Conservation (phyloP, 2,329 filamentous ascomycete species). For the Pseudogymnoascus sp. region DNA sequence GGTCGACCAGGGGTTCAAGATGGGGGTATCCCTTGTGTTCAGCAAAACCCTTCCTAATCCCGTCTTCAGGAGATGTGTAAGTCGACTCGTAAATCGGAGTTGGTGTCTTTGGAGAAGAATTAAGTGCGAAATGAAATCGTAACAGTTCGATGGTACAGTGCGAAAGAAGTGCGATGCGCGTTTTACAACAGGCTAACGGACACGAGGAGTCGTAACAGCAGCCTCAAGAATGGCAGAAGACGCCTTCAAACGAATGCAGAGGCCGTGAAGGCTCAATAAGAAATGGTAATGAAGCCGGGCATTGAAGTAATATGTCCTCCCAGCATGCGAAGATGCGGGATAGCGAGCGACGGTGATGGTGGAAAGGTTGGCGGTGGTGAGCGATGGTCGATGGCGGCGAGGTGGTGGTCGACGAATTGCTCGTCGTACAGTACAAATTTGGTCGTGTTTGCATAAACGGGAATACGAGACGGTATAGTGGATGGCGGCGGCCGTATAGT, state of each 20-base stretch:
- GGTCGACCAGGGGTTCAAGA: slow-evolving; percentile 6
- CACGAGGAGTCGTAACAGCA: neutral
- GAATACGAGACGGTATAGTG: neutral
- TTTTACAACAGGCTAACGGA: neutral
- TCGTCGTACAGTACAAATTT: neutral
- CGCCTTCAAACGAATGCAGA: slow-evolving; percentile 3
- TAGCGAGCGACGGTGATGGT: slow-evolving; percentile 3
- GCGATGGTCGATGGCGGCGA: neutral
- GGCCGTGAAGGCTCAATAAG: slow-evolving; percentile 4
- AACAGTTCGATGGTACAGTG: neutral
- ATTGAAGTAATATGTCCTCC: neutral
- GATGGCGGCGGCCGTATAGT: neutral
- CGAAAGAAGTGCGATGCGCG: neutral
- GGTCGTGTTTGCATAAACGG: slow-evolving; percentile 4
- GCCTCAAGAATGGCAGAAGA: neutral
- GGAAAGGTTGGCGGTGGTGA: neutral
- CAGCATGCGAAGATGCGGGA: slow-evolving; percentile 3
- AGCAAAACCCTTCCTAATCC: neutral
- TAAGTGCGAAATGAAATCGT: neutral
- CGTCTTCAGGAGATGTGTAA: neutral
- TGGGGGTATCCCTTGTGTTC: neutral
- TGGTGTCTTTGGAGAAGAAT: neutral
- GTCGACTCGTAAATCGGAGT: neutral
- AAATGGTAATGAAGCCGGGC: neutral
- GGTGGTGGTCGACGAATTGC: neutral